Conservation (phyloP, 1,139 yeast species). For the Keqinozyma sinolaborantium region DNA sequence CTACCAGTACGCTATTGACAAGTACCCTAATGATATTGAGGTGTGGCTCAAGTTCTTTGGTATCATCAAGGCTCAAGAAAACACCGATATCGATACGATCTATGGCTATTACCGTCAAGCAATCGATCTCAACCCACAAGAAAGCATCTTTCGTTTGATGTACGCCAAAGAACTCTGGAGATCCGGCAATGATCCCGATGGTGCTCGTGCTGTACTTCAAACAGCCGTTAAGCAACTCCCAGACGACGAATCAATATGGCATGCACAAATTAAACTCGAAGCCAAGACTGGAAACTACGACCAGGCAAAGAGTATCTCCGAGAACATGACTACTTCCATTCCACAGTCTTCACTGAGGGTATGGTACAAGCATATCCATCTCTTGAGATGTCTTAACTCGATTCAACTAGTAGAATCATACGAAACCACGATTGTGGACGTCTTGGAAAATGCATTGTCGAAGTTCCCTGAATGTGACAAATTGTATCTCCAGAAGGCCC, state of each 20-base stretch:
- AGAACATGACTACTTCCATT: slow-evolving; percentile 30
- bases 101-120: slow-evolving; percentile 52
- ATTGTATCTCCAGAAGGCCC: slow-evolving; percentile 58
- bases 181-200: slow-evolving; percentile 38
- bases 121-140: slow-evolving; percentile 42
- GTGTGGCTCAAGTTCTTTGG: slow-evolving; percentile 56
- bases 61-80: slow-evolving; percentile 34
- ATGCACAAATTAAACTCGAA: slow-evolving; percentile 68
- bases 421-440: slow-evolving; percentile 27
- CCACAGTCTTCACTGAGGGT: slow-evolving; percentile 41
- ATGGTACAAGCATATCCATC: slow-evolving; percentile 63
- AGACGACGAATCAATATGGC: slow-evolving; percentile 56
- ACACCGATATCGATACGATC: slow-evolving; percentile 22
- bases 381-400: slow-evolving; percentile 36
- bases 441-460: slow-evolving; percentile 43
- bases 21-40: slow-evolving; percentile 44
- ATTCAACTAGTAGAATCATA: slow-evolving; percentile 4
- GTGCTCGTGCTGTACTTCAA: slow-evolving; percentile 52
- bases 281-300: slow-evolving; percentile 31
- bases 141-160: slow-evolving; percentile 57
- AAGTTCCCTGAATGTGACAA: slow-evolving; percentile 45
- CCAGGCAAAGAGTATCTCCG: slow-evolving; percentile 41
- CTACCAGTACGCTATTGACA: slow-evolving; percentile 43
- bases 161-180: slow-evolving; percentile 71
- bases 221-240: slow-evolving; percentile 42